Evolutionary conservation across 2,329 filamentous ascomycete genomes (phyloP).

Genomic region (Aspergillus neotritici): DNA sequence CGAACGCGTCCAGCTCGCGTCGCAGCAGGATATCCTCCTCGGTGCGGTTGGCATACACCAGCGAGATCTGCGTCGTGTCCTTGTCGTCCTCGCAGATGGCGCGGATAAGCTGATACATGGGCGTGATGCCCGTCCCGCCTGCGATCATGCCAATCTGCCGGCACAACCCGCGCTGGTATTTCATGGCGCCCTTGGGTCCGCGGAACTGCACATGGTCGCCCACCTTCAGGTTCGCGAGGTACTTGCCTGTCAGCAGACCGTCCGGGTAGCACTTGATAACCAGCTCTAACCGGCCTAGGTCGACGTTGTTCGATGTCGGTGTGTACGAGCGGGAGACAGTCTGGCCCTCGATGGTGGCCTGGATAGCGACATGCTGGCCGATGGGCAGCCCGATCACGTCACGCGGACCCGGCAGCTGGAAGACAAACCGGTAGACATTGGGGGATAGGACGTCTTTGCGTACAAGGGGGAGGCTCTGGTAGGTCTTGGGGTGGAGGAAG

Average conservation of each 20-base stretch:
- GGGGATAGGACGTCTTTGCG: slow-evolving; percentile 17
- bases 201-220: slow-evolving; percentile 31
- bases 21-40: slow-evolving; percentile 57
- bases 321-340: slow-evolving; percentile 51
- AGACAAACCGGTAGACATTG: slow-evolving; percentile 41
- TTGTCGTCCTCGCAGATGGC: slow-evolving; percentile 56
- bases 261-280: slow-evolving; percentile 33
- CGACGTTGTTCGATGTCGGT: slow-evolving; percentile 34
- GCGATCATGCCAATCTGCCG: slow-evolving; percentile 34
- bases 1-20: slow-evolving; percentile 51
- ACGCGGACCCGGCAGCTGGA: slow-evolving; percentile 42
- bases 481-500: slow-evolving; percentile 47
- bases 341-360: slow-evolving; percentile 44
- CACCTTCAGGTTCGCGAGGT: slow-evolving; percentile 24
- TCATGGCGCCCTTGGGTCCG: slow-evolving; percentile 33
- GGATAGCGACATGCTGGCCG: slow-evolving; percentile 53
- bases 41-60: slow-evolving; percentile 56
- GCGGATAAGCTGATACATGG: slow-evolving; percentile 58
- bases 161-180: slow-evolving; percentile 25
- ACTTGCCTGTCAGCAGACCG: slow-evolving; percentile 27
- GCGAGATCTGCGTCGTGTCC: slow-evolving; percentile 52
- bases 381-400: slow-evolving; percentile 51
- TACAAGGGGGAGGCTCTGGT: slow-evolving; percentile 44
- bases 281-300: slow-evolving; percentile 29
- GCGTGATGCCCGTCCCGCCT: slow-evolving; percentile 40